Evolutionary conservation across 2,329 filamentous ascomycete species (phyloP), one percentile per base, ranked within the genome.

Genomic region (Diplodia sapinea): DNA sequence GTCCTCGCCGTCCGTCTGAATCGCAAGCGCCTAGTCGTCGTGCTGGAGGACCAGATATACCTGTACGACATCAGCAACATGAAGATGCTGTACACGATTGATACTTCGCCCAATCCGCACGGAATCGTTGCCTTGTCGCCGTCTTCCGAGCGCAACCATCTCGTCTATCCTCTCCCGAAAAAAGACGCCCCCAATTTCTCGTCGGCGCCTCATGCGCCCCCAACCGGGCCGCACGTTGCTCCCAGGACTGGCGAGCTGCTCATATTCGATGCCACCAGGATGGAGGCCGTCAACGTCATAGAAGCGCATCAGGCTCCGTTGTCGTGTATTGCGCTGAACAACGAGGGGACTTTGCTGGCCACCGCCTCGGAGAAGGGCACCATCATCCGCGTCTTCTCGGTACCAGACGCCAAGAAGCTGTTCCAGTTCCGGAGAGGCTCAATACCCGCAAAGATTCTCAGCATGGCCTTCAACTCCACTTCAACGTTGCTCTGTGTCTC

Each of bases 61-160:
- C 86, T 99, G 59, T 99, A 99, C 82, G 95, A 99, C 79, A 98
- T 99, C 72, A 93, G 94, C 80, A 98, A 97, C 77, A 98, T 99
- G 94, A 94, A 91, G 74, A 87, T 98, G 68, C 85, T 98, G 50
- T 91, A 93, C 79, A 96, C 93, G 6, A 96, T 98, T 71, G 89
- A 93, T 68, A 98, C 94, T 6, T 97, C 94, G 3, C 92, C 95
- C 7, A 99, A 99, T 74, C 92, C 94, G 0, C 89, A 88, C 70
- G 88, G 88, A 85, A 95, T 98, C 69, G 97, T 93, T 80, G 92
- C 94, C 4, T 86, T 99, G 5, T 97, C 94, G 1, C 93, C 95
- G 1, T 97, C 93, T 1, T 97, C 94, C 5, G 94, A 98, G 69
- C 93, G 95, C 78, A 98, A 94, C 82, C 98, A 93, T 79, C 89